Conservation (phyloP, 768 basidiomycete genomes). For the Kwoniella pini region DNA sequence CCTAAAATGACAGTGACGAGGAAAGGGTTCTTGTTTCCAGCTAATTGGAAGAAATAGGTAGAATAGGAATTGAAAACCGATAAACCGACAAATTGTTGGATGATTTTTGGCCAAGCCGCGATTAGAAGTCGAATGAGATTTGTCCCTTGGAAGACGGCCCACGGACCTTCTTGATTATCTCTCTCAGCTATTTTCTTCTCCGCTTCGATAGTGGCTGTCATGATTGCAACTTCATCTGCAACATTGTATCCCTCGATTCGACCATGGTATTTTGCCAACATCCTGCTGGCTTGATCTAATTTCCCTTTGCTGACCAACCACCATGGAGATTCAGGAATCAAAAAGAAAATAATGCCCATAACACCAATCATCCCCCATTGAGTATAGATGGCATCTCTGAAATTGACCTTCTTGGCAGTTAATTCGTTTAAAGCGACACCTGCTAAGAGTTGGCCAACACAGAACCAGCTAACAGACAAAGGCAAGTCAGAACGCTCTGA, state of each 20-base stretch:
- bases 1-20: slow-evolving; percentile 20
- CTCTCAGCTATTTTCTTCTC: slow-evolving; percentile 3
- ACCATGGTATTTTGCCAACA: slow-evolving; percentile 15
- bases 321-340: slow-evolving; percentile 30
- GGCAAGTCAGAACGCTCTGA: neutral
- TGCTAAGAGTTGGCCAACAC: slow-evolving; percentile 35
- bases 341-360: slow-evolving; percentile 21
- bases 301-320: slow-evolving; percentile 27
- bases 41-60: slow-evolving; percentile 31
- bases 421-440: slow-evolving; percentile 26
- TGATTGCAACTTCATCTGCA: slow-evolving; percentile 13
- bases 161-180: slow-evolving; percentile 10
- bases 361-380: slow-evolving; percentile 27
- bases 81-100: slow-evolving; percentile 22
- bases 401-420: slow-evolving; percentile 16
- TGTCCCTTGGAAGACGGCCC: slow-evolving; percentile 15
- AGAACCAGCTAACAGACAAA: slow-evolving; percentile 25
- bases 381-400: slow-evolving; percentile 30
- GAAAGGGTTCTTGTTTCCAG: slow-evolving; percentile 24
- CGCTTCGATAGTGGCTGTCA: slow-evolving; percentile 20
- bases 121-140: slow-evolving; percentile 22
- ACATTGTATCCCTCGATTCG: slow-evolving; percentile 28
- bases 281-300: slow-evolving; percentile 19
- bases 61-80: slow-evolving; percentile 22
- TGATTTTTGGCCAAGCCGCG: slow-evolving; percentile 24